These are phyloP conservation scores for Nyctanthes arbortristis DNA, from an alignment of 257 asterid genomes.

Conservation along the genomic window DNA sequence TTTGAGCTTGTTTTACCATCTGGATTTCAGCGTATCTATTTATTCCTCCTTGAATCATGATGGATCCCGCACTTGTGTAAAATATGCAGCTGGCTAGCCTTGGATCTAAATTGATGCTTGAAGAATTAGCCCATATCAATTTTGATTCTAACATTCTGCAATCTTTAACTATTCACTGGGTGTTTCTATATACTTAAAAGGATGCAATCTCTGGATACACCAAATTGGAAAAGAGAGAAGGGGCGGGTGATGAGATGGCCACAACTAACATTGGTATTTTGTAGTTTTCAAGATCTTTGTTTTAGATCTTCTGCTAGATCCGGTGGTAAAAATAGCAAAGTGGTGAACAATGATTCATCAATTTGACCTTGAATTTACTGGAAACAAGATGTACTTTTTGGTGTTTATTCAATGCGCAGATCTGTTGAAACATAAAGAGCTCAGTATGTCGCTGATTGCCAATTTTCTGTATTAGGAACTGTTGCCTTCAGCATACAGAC, in stretches of 20 bases:
- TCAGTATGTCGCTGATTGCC: background rate
- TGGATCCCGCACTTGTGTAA: background rate
- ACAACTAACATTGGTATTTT: no score
- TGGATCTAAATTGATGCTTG: background rate
- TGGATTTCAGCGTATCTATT: background rate
- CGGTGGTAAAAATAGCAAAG: background rate
- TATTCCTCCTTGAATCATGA: background rate
- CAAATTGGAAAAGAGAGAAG: no score
- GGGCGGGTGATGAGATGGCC: no score
- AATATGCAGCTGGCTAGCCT: background rate
- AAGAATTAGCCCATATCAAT: background rate
- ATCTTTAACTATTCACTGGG: background rate
- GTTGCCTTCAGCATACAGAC: background rate
- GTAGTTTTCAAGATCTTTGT: background rate
- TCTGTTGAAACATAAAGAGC: background rate
- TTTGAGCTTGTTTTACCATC: background rate
- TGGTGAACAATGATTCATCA: background rate
- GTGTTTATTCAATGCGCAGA: background rate
- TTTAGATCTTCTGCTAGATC: no score
- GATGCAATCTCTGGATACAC: no score
- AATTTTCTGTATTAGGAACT: background rate
- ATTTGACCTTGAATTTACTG: background rate
- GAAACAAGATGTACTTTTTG: background rate
- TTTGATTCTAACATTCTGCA: background rate
- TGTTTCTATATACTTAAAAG: no score